Percentiles rank a stretch among this genome's conserved stretches.
Evolutionary conservation across 2,329 filamentous ascomycete genomes (phyloP).

Genomic region (Hypoxylon sp.): DNA sequence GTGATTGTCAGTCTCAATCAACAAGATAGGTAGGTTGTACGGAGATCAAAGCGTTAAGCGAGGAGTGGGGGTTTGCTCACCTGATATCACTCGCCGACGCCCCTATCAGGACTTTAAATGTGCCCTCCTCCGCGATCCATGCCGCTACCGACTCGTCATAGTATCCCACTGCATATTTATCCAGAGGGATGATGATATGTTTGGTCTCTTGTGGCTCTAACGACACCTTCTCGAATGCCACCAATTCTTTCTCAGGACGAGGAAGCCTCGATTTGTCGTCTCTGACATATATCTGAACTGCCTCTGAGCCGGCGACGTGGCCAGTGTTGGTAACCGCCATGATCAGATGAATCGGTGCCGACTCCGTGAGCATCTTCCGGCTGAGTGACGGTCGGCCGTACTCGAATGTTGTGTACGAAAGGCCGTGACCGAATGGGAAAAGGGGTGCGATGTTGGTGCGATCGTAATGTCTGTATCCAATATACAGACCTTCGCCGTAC

Average conservation of each 20-base stretch:
- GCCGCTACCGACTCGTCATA: constrained; percentile 71
- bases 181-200: constrained; percentile 62
- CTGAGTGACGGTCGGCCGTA: constrained; percentile 71
- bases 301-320: constrained; percentile 69
- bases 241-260: constrained; percentile 78
- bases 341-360: constrained; percentile 61
- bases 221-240: constrained; percentile 76
- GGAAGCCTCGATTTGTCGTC: constrained; percentile 74
- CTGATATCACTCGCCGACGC: constrained; percentile 74
- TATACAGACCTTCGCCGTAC: constrained; percentile 80
- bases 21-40: constrained; percentile 21
- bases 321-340: constrained; percentile 71
- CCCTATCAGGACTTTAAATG: constrained; percentile 72
- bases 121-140: constrained; percentile 77
- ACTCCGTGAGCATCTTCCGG: constrained; percentile 57
- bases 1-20: constrained; percentile 45
- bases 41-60: constrained; percentile 32
- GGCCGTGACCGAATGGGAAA: constrained; percentile 81
- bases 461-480: constrained; percentile 82
- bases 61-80: constrained; percentile 59
- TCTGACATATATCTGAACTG: constrained; percentile 77
- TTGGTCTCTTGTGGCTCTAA: constrained; percentile 70
- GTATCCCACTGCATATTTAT: constrained; percentile 70
- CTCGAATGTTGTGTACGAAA: constrained; percentile 79
- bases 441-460: constrained; percentile 70